Evolutionary conservation across 2,329 filamentous ascomycete species (phyloP).

Genomic region (Polychaeton citri): DNA sequence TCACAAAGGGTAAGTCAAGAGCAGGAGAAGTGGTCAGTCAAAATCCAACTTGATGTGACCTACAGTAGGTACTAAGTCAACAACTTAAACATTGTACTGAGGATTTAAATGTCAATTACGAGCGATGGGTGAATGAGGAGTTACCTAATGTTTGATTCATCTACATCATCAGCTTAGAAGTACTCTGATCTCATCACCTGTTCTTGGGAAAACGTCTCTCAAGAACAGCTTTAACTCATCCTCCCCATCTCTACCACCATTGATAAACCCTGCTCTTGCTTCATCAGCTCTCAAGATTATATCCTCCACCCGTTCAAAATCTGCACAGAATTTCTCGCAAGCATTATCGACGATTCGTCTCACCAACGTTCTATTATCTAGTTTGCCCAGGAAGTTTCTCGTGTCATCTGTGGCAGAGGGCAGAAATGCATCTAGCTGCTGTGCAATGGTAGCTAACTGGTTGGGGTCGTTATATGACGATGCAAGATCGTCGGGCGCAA

Average conservation of each 20-base stretch:
- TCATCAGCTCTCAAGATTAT: slow-evolving; percentile 48
- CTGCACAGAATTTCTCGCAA: slow-evolving; percentile 67
- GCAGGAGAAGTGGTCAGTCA: too few species aligned
- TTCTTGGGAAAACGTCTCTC: slow-evolving; percentile 48
- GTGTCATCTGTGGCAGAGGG: slow-evolving; percentile 90
- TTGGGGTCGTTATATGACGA: slow-evolving; percentile 15
- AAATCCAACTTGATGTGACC: too few species aligned
- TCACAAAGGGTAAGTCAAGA: too few species aligned
- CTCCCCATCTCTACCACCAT: slow-evolving; percentile 21
- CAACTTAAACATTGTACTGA: too few species aligned
- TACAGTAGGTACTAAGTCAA: too few species aligned
- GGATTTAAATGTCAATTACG: too few species aligned
- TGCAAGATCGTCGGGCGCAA: slow-evolving; percentile 9
- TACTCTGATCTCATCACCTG: slow-evolving; percentile 50
- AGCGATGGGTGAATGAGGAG: too few species aligned
- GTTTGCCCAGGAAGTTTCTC: slow-evolving; percentile 60
- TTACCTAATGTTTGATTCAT: too few species aligned
- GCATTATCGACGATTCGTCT: slow-evolving; percentile 70
- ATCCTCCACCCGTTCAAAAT: slow-evolving; percentile 62
- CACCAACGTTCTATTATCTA: slow-evolving; percentile 60
- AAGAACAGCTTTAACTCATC: slow-evolving; percentile 28
- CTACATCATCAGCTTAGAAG: slow-evolving; percentile 38
- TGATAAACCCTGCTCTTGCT: slow-evolving; percentile 23
- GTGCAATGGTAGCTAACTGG: slow-evolving; percentile 52
- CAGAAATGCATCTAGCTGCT: slow-evolving; percentile 76